Conservation (phyloP, 176 grass and related monocot species). For the Oryza nivara region DNA sequence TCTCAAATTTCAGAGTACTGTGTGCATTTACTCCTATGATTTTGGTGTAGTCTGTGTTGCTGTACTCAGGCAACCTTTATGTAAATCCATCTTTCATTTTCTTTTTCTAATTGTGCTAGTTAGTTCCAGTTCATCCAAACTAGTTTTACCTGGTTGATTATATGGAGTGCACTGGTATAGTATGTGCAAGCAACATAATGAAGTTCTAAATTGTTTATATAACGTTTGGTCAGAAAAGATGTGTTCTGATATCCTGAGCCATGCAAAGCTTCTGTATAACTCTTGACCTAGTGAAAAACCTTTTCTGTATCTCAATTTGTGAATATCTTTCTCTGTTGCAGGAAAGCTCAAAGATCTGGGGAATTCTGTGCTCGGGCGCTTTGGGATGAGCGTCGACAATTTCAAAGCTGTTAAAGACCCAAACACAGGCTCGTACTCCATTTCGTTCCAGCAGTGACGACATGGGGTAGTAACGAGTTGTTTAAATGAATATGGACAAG, state of each 20-base stretch:
- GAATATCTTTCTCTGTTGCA: constrained; percentile 33
- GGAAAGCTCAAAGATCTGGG: constrained; percentile 85
- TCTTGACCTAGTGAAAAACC: neutral
- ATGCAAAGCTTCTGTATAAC: neutral
- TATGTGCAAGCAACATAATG: neutral
- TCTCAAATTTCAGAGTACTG: neutral
- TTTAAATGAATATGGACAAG: neutral
- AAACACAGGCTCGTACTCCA: constrained; percentile 77
- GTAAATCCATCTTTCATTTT: neutral
- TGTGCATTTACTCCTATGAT: neutral
- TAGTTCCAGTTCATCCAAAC: constrained; percentile 8
- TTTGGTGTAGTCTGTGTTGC: neutral
- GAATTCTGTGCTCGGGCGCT: constrained; percentile 70
- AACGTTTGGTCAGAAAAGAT: neutral
- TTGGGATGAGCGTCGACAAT: constrained; percentile 83
- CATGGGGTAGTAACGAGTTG: neutral
- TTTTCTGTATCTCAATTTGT: constrained; percentile 1
- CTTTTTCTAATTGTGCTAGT: neutral
- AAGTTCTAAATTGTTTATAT: neutral
- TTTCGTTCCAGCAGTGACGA: constrained; percentile 63
- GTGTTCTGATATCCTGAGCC: neutral
- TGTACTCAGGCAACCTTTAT: constrained; percentile 5
- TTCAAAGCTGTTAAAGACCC: constrained; percentile 83
- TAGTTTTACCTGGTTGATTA: neutral
- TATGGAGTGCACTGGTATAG: neutral